Evolutionary conservation across 129 eudicot species (phyloP).

Genomic region (Flaveria sonorensis): DNA sequence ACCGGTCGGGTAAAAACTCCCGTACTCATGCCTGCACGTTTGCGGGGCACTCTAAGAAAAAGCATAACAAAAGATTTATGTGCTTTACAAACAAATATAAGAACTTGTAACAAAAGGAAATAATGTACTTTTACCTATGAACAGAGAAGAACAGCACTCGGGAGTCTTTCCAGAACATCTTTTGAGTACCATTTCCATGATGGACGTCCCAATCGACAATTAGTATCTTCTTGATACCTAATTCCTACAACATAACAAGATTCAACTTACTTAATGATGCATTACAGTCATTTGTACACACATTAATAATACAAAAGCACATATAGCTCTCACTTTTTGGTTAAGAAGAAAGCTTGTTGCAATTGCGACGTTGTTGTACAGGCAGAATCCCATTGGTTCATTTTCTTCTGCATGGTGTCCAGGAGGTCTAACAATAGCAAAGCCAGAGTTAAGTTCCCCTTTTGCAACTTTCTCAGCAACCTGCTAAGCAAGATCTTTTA

Average conservation of each 20-base stretch:
- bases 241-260: conserved; percentile 50
- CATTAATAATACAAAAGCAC: conserved; percentile 3
- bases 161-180: conserved; percentile 82
- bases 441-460: conserved; percentile 86
- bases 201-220: conserved; percentile 99
- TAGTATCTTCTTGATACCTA: conserved; percentile 70
- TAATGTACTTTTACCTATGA: conserved; percentile 59
- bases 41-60: conserved; percentile 9
- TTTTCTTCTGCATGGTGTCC: conserved; percentile 95
- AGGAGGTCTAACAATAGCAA: conserved; percentile 98
- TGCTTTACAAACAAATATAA: not conserved
- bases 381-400: conserved; percentile 93
- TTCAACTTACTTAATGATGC: not conserved
- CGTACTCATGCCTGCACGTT: conserved; percentile 69
- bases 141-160: conserved; percentile 93
- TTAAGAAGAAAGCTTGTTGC: conserved; percentile 82
- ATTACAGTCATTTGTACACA: not conserved
- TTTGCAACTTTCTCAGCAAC: conserved; percentile 84
- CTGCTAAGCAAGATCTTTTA: conserved; percentile 35
- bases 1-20: conserved; percentile 72
- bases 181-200: conserved; percentile 97
- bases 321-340: conserved; percentile 63
- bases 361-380: conserved; percentile 84
- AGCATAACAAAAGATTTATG: conserved; percentile 6
- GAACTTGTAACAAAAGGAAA: not conserved